Percentiles rank a stretch among this genome's conserved stretches.
Conservation (phyloP, 768 basidiomycete genomes). For the Paxillus involutus region DNA sequence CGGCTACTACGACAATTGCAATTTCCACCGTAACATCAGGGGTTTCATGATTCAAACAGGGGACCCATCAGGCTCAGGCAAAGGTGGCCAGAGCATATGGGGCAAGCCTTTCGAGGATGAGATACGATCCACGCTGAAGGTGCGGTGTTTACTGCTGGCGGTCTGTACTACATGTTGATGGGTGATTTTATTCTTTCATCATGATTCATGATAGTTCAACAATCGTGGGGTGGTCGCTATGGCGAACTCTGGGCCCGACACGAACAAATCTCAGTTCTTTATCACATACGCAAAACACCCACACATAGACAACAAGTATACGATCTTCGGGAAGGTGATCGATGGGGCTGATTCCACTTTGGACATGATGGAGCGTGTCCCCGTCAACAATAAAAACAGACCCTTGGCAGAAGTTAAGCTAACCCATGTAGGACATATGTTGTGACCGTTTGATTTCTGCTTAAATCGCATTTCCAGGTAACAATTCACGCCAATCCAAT, state of each 20-base stretch:
- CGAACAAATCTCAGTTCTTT: slow-evolving; percentile 92
- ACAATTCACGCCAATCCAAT: slow-evolving; percentile 96
- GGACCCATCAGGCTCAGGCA: slow-evolving; percentile 87
- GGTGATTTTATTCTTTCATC: background rate
- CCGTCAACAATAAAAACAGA: slow-evolving; percentile 88
- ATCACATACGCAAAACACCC: slow-evolving; percentile 90
- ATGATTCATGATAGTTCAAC: slow-evolving; percentile 69
- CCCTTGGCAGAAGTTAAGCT: slow-evolving; percentile 86
- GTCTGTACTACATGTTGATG: background rate
- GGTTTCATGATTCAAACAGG: slow-evolving; percentile 96
- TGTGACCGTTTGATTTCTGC: background rate
- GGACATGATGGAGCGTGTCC: slow-evolving; percentile 90
- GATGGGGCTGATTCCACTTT: slow-evolving; percentile 94
- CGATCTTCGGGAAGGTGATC: slow-evolving; percentile 97
- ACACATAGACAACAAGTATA: slow-evolving; percentile 92
- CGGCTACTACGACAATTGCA: slow-evolving; percentile 77
- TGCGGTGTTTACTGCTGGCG: slow-evolving; percentile 29
- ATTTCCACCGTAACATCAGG: slow-evolving; percentile 95
- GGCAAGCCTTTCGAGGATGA: slow-evolving; percentile 91
- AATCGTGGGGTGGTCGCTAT: slow-evolving; percentile 93
- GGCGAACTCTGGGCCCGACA: slow-evolving; percentile 94
- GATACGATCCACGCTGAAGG: slow-evolving; percentile 91
- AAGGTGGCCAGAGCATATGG: slow-evolving; percentile 97
- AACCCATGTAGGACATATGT: slow-evolving; percentile 55
- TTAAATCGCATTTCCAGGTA: slow-evolving; percentile 43